These are phyloP conservation scores for Castanea crenata DNA, from an alignment of 306 rosid genomes.

Conservation along the genomic window DNA sequence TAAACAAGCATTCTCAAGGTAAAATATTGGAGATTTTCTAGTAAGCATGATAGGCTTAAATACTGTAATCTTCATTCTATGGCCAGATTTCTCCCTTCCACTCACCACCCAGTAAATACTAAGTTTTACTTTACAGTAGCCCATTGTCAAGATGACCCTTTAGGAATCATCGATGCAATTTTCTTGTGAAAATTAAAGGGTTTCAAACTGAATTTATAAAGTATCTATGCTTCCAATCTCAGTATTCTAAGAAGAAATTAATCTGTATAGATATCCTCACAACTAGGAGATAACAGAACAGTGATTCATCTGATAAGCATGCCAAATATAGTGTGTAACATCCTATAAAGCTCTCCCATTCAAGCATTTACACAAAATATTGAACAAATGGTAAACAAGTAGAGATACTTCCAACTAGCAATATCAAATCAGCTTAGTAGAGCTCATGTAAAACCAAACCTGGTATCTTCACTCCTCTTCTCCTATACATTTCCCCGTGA, in stretches of 20 bases:
- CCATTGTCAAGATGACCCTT: background rate
- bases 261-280: background rate
- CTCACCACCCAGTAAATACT: background rate
- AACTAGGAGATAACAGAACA: background rate
- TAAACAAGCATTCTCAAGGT: no score
- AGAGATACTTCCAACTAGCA: background rate
- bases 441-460: slow-evolving; percentile 42
- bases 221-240: background rate
- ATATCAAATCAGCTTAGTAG: slow-evolving; percentile 2
- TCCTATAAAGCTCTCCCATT: background rate
- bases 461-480: slow-evolving; percentile 96
- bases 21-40: background rate
- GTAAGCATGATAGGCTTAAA: background rate
- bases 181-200: background rate
- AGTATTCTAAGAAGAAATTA: background rate
- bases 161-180: background rate
- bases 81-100: background rate
- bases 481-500: slow-evolving; percentile 92
- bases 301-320: background rate
- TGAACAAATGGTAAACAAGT: no score
- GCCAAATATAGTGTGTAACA: background rate
- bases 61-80: background rate
- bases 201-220: background rate
- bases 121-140: background rate
- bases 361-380: background rate